Evolutionary conservation across 441 rosid species (phyloP).

Genomic region (Croton setiger): DNA sequence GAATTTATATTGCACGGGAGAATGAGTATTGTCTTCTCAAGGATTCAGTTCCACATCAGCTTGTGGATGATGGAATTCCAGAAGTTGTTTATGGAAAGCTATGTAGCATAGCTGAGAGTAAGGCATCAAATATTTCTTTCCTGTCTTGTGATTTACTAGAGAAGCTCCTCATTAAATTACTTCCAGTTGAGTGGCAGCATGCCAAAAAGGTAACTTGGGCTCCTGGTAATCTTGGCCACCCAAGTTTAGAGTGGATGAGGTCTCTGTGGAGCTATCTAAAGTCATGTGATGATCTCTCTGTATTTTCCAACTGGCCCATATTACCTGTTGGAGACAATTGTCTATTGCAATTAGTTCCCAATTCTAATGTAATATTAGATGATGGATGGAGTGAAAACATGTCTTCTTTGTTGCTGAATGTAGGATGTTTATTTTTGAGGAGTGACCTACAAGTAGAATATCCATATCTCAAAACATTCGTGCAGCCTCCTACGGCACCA

Average conservation of each 20-base stretch:
- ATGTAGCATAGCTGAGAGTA: slow-evolving; percentile 69
- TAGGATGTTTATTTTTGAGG: slow-evolving; percentile 86
- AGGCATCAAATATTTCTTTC: slow-evolving; percentile 71
- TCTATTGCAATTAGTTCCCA: slow-evolving; percentile 72
- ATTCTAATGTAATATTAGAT: slow-evolving; percentile 72
- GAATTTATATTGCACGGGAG: slow-evolving; percentile 73
- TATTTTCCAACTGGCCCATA: slow-evolving; percentile 97
- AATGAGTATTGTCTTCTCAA: slow-evolving; percentile 79
- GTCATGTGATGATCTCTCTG: slow-evolving; percentile 78
- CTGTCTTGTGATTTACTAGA: slow-evolving; percentile 86
- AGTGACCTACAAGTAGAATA: slow-evolving; percentile 69
- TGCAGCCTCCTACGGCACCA: slow-evolving; percentile 86
- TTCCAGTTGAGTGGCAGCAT: slow-evolving; percentile 91
- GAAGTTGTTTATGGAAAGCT: slow-evolving; percentile 65
- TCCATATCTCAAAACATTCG: slow-evolving; percentile 77
- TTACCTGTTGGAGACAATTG: slow-evolving; percentile 74
- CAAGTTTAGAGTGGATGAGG: slow-evolving; percentile 79
- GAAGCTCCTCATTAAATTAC: slow-evolving; percentile 78
- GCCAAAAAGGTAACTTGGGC: slow-evolving; percentile 74
- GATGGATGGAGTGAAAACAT: slow-evolving; percentile 99
- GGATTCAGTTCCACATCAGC: slow-evolving; percentile 80
- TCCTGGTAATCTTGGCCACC: slow-evolving; percentile 84
- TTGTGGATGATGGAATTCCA: slow-evolving; percentile 67
- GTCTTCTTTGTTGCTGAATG: slow-evolving; percentile 82
- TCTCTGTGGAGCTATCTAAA: slow-evolving; percentile 84